phyloP scores from a whole-genome alignment of 2,329 filamentous ascomycete genomes.

The Aspergillus sp. region DNA sequence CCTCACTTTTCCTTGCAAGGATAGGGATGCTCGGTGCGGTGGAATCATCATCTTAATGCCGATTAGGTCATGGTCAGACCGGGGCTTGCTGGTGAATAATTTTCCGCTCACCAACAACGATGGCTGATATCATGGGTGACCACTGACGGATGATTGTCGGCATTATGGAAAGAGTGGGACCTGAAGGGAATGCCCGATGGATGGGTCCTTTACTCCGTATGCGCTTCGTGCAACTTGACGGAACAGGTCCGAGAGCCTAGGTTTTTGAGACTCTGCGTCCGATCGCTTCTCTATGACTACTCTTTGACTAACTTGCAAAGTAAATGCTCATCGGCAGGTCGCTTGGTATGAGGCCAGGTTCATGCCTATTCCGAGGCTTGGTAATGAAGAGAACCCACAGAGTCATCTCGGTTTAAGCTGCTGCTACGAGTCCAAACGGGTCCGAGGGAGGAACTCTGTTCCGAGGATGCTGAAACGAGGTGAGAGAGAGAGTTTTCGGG shows the following conservation, averaged over 20 bases:
- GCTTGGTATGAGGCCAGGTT: not conserved
- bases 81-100: not conserved
- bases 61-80: constrained; percentile 10
- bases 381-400: too few species aligned
- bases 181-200: not conserved
- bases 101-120: constrained; percentile 11
- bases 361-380: not conserved
- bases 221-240: not conserved
- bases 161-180: not conserved
- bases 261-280: not conserved
- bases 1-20: constrained; percentile 3
- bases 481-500: not conserved
- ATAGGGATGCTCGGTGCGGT: not conserved
- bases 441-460: not conserved
- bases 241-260: constrained; percentile 1
- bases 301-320: too few species aligned
- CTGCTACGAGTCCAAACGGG: too few species aligned
- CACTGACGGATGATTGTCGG: constrained; percentile 13
- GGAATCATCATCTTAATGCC: constrained; percentile 8
- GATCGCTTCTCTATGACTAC: not conserved
- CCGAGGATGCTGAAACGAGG: constrained; percentile 5
- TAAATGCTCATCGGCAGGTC: not conserved
- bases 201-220: not conserved
- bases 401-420: too few species aligned
- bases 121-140: not conserved